Evolutionary conservation across 768 basidiomycete genomes (phyloP).

Genomic region (Hysterangium stoloniferum): DNA sequence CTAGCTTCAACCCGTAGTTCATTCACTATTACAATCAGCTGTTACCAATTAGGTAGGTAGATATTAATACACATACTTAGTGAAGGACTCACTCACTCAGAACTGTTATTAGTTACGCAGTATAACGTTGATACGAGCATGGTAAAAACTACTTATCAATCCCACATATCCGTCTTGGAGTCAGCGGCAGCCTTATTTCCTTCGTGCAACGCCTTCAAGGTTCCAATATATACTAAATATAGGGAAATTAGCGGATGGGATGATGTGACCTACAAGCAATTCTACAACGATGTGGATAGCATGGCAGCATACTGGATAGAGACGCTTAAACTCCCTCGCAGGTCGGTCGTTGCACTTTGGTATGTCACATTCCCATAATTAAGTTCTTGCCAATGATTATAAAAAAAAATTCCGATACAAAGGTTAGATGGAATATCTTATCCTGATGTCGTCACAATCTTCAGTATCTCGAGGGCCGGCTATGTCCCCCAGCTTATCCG

Average conservation of each 20-base stretch:
- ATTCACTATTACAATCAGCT: no score
- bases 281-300: no score
- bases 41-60: no score
- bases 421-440: conserved; percentile 73
- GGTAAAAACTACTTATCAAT: no score
- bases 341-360: conserved; percentile 69
- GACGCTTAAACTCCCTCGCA: conserved; percentile 40
- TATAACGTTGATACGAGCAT: no score
- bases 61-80: no score
- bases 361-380: conserved; percentile 27
- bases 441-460: conserved; percentile 62
- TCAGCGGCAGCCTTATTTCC: no score
- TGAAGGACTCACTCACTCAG: no score
- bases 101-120: no score
- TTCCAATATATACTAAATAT: conserved; percentile 13
- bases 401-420: conserved; percentile 1
- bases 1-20: no score
- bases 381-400: conserved; percentile 2
- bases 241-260: conserved; percentile 45
- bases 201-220: not conserved
- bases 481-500: conserved; percentile 77
- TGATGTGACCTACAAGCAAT: conserved; percentile 50
- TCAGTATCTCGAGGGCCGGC: conserved; percentile 67
- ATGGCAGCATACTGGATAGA: no score
- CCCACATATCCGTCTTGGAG: no score